Evolutionary conservation across 1,139 yeast species (phyloP), one percentile per base, ranked within the genome.

Genomic region (Taphrina deformans): DNA sequence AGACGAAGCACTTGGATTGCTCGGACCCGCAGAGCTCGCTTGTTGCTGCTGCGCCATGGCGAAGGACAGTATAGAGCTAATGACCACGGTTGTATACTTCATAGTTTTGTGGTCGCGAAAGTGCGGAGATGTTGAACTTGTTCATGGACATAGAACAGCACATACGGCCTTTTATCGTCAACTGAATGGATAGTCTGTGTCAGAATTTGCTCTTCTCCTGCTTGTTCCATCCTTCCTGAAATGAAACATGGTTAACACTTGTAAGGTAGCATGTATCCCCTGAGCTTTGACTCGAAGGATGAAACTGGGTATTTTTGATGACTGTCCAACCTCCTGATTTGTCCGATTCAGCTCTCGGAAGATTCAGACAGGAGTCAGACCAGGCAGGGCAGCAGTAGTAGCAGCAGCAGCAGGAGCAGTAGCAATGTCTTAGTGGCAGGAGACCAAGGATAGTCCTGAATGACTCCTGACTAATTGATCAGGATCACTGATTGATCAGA

Each of bases 11-110:
- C 23, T 52, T 9, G 61, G 31, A 9, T 33, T n/a, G 10, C 18
- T 29, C 12, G 51, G 27, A 16, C 23, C 41, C 1, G 44, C 18
- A 3, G 50, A 44, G 29, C 50, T 44, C 3, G 50, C n/a, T 10
- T 44, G 50, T 24, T 44, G 50, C 26, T 44, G 50, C 53, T 48
- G 53, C 6, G 48, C 48, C 48, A 44, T 44, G 6, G 48, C 48
- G n/a, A 44, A 1, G 27, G 48, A 44, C 48, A 44, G 24, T 7
- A 44, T 9, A 21, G 48, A 44, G 2, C 27, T 10, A 27, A 44
- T 21, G n/a, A 44, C 48, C 4, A 44, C 9, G 24, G 26, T 21
- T 16, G 48, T 21, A n/a, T 44, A 44, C n/a, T 44, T 9, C 48
- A 44, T 44, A 21, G 10, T 23, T 2, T 10, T 7, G 9, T 44